Conservation (phyloP, 2,329 filamentous ascomycete species). For the Paradendryphiella salina region DNA sequence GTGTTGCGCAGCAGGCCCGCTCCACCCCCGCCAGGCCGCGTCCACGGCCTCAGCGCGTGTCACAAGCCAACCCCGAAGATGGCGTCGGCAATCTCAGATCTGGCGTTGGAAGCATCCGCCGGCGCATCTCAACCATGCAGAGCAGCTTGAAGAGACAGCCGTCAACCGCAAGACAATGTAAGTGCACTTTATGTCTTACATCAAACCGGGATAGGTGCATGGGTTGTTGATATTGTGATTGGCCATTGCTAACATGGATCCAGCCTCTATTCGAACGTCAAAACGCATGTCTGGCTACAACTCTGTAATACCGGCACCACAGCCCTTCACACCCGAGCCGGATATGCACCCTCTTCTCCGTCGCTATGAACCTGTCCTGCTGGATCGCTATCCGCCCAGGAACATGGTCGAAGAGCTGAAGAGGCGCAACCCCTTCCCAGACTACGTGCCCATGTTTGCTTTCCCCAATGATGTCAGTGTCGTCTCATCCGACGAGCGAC, state of each 20-base stretch:
- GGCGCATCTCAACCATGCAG: conserved; percentile 89
- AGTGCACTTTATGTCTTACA: conserved; percentile 44
- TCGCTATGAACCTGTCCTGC: conserved; percentile 91
- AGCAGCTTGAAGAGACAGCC: conserved; percentile 90
- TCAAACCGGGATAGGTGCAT: background rate
- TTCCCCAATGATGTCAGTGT: conserved; percentile 98
- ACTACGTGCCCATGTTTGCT: conserved; percentile 99
- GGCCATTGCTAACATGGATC: conserved; percentile 31
- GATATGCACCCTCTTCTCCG: conserved; percentile 95
- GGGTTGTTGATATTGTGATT: conserved; percentile 28
- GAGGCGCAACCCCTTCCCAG: conserved; percentile 83
- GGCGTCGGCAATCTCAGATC: conserved; percentile 57
- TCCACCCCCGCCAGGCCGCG: conserved; percentile 67
- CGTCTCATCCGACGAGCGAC: conserved; percentile 90
- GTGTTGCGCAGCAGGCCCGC: conserved; percentile 58
- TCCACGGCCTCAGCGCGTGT: conserved; percentile 77
- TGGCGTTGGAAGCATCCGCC: conserved; percentile 81
- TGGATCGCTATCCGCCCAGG: conserved; percentile 90
- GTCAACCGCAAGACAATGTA: conserved; percentile 72
- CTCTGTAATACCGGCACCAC: conserved; percentile 91
- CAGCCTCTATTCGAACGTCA: conserved; percentile 73
- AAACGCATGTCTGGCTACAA: conserved; percentile 96
- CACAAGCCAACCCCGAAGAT: conserved; percentile 57
- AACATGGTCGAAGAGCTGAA: conserved; percentile 77
- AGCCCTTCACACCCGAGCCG: conserved; percentile 84